Conservation (phyloP, 352 stramenopile genomes). For the Pythium monospermum region DNA sequence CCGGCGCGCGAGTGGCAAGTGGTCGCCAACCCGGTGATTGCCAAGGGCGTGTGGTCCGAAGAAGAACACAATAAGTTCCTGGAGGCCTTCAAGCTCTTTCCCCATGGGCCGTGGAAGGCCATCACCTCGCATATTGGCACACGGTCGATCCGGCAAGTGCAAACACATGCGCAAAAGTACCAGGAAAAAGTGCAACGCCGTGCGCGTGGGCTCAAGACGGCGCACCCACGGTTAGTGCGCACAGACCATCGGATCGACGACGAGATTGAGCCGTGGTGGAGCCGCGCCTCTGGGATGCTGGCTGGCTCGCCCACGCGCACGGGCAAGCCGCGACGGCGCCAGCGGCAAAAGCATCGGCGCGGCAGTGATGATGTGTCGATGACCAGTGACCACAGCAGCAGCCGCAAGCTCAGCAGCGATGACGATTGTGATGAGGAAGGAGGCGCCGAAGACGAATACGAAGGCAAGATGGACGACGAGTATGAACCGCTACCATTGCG, state of each 20-base stretch:
- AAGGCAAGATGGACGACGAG: background rate
- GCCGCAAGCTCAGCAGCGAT: background rate
- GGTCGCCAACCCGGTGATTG: too few relatives aligned
- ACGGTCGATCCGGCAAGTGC: conserved; percentile 17
- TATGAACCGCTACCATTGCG: conserved; percentile 10
- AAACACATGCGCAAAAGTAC: conserved; percentile 21
- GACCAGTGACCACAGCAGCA: background rate
- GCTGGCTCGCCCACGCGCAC: conserved; percentile 1
- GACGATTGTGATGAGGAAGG: background rate
- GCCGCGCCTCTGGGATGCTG: conserved; percentile 5
- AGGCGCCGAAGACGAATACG: background rate
- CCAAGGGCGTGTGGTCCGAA: conserved; percentile 17
- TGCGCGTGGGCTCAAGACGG: conserved; percentile 12
- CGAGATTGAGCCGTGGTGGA: conserved; percentile 15
- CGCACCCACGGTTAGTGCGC: conserved; percentile 2
- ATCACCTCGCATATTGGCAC: conserved; percentile 18
- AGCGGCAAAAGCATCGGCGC: background rate
- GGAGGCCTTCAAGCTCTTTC: conserved; percentile 20
- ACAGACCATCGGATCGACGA: conserved; percentile 17
- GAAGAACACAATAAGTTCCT: conserved; percentile 23
- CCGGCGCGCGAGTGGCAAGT: too few relatives aligned
- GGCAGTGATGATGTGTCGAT: background rate
- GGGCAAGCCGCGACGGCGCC: background rate
- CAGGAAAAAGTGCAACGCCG: conserved; percentile 16
- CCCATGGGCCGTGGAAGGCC: conserved; percentile 10